phyloP scores from a whole-genome alignment of 2,329 filamentous ascomycete species.

The Colletotrichum sidae region DNA sequence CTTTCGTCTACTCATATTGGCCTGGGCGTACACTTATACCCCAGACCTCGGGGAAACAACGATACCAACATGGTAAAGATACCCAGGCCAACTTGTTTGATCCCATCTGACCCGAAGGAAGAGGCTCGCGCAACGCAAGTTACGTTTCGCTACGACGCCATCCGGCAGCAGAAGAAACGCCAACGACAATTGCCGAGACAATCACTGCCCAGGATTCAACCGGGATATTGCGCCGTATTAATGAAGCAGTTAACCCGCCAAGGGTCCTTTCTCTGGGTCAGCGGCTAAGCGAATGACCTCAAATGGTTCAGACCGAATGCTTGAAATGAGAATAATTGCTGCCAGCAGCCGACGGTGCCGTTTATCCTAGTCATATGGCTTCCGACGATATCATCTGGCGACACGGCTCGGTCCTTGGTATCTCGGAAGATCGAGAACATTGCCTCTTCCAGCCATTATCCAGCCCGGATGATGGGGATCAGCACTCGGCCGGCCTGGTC shows the following conservation, averaged over 20 bases:
- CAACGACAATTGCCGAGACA: neutral
- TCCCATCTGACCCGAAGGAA: neutral
- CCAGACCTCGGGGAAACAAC: neutral
- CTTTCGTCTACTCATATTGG: neutral
- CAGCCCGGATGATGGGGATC: too few relatives aligned
- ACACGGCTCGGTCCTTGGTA: neutral
- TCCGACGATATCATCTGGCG: neutral
- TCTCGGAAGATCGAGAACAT: neutral
- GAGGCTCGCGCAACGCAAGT: neutral
- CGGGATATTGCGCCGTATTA: conserved; percentile 9
- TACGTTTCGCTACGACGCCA: neutral
- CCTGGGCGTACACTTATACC: neutral
- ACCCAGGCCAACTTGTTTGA: neutral
- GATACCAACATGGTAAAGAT: neutral
- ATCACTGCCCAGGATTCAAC: neutral
- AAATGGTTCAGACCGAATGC: neutral
- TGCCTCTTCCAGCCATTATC: neutral
- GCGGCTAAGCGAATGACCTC: neutral
- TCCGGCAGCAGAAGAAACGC: neutral
- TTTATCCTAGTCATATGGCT: neutral
- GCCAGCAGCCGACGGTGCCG: neutral
- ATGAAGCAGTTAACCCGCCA: neutral
- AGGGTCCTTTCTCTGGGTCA: neutral
- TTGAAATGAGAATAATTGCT: neutral
- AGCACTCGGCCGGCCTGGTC: too few relatives aligned